phyloP scores from a whole-genome alignment of 495 filamentous ascomycete genomes.

The Viridothelium virens region DNA sequence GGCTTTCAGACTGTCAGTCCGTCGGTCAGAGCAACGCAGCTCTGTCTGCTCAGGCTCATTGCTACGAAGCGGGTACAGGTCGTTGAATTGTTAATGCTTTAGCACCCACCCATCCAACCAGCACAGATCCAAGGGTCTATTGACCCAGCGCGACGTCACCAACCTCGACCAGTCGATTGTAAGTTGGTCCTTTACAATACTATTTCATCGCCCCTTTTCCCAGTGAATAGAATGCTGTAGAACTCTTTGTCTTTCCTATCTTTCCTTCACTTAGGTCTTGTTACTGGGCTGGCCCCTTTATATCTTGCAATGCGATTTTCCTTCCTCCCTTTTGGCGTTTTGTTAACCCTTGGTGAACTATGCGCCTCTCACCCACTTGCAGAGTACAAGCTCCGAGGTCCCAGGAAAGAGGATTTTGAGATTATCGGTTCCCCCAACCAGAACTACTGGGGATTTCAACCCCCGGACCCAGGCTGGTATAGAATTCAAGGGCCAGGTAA shows the following conservation, averaged over 20 bases:
- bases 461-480: not conserved
- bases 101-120: not conserved
- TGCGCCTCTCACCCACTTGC: not conserved
- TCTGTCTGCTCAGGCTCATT: too few species aligned
- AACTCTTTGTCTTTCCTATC: not conserved
- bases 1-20: too few species aligned
- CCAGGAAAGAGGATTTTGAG: not conserved
- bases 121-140: not conserved
- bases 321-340: not conserved
- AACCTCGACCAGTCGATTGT: not conserved
- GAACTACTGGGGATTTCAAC: not conserved
- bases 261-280: not conserved
- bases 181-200: not conserved
- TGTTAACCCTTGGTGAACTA: not conserved
- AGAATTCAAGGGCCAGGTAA: not conserved
- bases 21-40: too few species aligned
- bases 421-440: not conserved
- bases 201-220: not conserved
- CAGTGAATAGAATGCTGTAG: not conserved
- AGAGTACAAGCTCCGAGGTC: not conserved
- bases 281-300: not conserved
- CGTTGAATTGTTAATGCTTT: too few species aligned
- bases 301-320: not conserved
- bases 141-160: not conserved
- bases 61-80: too few species aligned